Base-by-base conservation (phyloP, 2,329 filamentous ascomycete species). In the Penicillium sp. region DNA sequence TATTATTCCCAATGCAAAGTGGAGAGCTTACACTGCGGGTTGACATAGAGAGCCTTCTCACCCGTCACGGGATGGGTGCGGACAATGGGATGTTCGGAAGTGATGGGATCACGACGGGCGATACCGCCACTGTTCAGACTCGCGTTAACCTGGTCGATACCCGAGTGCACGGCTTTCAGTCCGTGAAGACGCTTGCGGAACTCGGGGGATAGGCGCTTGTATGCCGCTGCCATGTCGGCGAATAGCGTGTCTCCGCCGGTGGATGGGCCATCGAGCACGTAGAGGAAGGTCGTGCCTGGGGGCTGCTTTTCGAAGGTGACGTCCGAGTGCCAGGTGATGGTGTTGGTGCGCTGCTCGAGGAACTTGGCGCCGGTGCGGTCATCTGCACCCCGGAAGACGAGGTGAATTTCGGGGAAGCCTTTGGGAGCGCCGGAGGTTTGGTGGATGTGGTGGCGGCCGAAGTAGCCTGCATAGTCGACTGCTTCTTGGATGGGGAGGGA, bases 241-340 rank as follows among this genome's bases (percentile, higher is more conserved):
- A 95, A 95, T 3, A 94, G 72, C 0, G 89, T 95, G 64, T 95
- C 89, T 39, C 89, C 90, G 28, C 89, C 89, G 0, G 81, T 84
- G 31, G 80, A 75, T 1, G 89, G 89, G 36, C 80, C 84, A 63
- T 95, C 89, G n/a, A 96, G 78, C 40, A 89, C 77, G 64, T 94
- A 95, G 28, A 95, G 70, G 69, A 95, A 94, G 0, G 90, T 95
- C 0, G 89, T 95, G 24, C 89, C 88, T 0, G 90, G 89, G 1
- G 90, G 89, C 70, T 96, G 89, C 56, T 80, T 74, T 72, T 95
- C 90, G 64, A 94, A 95, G 0, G 86, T 87, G 1, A 95, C 84
- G 57, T 95, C 89, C 0, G 84, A 87, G 71, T 95, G 89, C 89
- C 89, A 95, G 6, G 87, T 87, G 1, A 94, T 82, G 1, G 84